Percentiles rank a stretch among this genome's conserved stretches.
Conservation (phyloP, 805 yeast genomes). For the Pichia paraexigua region DNA sequence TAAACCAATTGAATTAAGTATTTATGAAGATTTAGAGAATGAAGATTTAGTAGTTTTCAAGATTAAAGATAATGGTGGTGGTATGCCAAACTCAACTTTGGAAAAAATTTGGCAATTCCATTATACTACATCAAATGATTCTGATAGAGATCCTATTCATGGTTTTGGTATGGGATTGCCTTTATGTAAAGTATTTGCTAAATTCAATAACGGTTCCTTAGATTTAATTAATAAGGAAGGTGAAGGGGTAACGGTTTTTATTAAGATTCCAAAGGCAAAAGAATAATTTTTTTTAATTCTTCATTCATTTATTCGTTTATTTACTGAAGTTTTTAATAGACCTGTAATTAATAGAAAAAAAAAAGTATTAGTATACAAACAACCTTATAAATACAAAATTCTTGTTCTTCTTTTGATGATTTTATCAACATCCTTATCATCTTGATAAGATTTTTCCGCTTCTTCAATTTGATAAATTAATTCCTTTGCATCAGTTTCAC, state of each 20-base stretch:
- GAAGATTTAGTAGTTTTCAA: slow-evolving; percentile 11
- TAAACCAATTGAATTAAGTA: slow-evolving; percentile 15
- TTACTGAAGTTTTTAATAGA: not conserved
- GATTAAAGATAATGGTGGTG: slow-evolving; percentile 27
- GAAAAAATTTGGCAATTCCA: slow-evolving; percentile 27
- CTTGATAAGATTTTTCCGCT: slow-evolving; percentile 6
- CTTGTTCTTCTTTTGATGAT: slow-evolving; percentile 28
- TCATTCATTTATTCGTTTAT: not conserved
- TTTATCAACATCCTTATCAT: slow-evolving; percentile 9
- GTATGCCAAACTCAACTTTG: slow-evolving; percentile 15
- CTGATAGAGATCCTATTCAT: slow-evolving; percentile 21
- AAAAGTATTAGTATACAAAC: not conserved
- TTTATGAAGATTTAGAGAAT: slow-evolving; percentile 7
- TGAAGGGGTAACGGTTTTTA: slow-evolving; percentile 19
- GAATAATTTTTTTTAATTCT: not conserved
- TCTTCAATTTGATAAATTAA: slow-evolving; percentile 12
- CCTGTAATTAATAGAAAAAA: not conserved
- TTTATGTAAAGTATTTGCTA: slow-evolving; percentile 22
- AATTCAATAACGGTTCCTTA: slow-evolving; percentile 21
- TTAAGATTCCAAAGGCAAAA: slow-evolving; percentile 16
- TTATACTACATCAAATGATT: slow-evolving; percentile 20
- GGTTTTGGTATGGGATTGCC: slow-evolving; percentile 31
- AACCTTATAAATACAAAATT: slow-evolving; percentile 20
- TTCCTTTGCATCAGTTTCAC: slow-evolving; percentile 37
- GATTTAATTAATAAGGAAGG: slow-evolving; percentile 17